These are phyloP conservation scores for Aureobasidium sp. DNA, from an alignment of 2,329 filamentous ascomycete species.

Conservation along the genomic window DNA sequence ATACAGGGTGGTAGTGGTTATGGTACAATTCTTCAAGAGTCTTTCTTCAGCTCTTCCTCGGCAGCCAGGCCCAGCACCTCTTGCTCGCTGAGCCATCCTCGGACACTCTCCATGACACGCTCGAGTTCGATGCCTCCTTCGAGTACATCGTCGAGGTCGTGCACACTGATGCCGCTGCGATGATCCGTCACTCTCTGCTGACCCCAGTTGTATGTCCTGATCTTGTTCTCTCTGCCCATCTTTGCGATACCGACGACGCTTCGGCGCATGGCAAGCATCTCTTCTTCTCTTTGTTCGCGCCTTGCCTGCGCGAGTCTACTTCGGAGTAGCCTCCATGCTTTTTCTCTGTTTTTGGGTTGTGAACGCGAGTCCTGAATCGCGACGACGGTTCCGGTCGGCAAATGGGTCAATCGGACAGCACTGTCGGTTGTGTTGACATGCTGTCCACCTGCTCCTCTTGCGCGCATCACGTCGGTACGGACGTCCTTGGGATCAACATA, in stretches of 20 bases:
- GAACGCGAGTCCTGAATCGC: slow-evolving; percentile 90
- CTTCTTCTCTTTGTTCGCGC: slow-evolving; percentile 76
- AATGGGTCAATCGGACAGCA: slow-evolving; percentile 84
- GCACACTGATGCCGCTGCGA: slow-evolving; percentile 68
- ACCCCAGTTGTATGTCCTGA: slow-evolving; percentile 79
- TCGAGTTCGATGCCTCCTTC: slow-evolving; percentile 67
- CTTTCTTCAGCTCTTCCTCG: slow-evolving; percentile 24
- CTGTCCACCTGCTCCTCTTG: slow-evolving; percentile 86
- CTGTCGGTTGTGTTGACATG: slow-evolving; percentile 99
- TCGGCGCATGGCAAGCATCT: slow-evolving; percentile 65
- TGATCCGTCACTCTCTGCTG: slow-evolving; percentile 85
- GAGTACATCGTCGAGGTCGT: slow-evolving; percentile 75
- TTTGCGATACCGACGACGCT: slow-evolving; percentile 71
- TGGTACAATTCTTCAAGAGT: slow-evolving; percentile 1
- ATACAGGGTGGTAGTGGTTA: not conserved
- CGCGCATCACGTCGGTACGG: slow-evolving; percentile 79
- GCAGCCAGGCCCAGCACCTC: slow-evolving; percentile 65
- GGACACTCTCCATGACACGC: slow-evolving; percentile 69
- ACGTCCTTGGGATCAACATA: slow-evolving; percentile 83
- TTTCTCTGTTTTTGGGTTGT: slow-evolving; percentile 80
- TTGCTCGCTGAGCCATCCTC: slow-evolving; percentile 64
- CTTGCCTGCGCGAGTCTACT: slow-evolving; percentile 73
- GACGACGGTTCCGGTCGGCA: slow-evolving; percentile 78
- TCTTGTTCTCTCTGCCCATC: slow-evolving; percentile 87
- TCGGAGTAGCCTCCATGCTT: slow-evolving; percentile 78